A percentile compares a stretch with the other conserved stretches of the same genome.
Evolutionary conservation across 257 asterid species (phyloP).

Genomic region (Ehretia macrophylla): DNA sequence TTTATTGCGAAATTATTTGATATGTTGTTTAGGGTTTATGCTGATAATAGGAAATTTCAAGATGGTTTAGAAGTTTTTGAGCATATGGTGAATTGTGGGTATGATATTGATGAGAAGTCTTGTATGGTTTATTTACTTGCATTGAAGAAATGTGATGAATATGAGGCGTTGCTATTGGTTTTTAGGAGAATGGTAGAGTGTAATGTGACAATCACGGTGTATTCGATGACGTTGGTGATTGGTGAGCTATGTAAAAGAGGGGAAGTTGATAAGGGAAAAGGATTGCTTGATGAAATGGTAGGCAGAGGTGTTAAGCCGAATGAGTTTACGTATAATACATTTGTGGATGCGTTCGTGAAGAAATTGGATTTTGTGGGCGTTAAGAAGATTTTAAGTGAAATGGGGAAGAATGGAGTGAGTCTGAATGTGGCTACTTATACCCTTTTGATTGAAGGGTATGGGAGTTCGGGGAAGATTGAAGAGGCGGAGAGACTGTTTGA

Average conservation of each 20-base stretch:
- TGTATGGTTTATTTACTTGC: constrained; percentile 77
- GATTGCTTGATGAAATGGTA: constrained; percentile 48
- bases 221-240: constrained; percentile 67
- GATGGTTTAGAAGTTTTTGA: constrained; percentile 38
- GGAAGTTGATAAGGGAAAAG: constrained; percentile 48
- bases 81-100: constrained; percentile 32
- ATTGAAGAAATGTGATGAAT: constrained; percentile 41
- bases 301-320: constrained; percentile 59
- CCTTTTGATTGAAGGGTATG: constrained; percentile 43
- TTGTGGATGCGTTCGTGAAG: constrained; percentile 59
- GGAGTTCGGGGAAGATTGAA: constrained; percentile 28
- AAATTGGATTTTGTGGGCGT: constrained; percentile 42
- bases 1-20: constrained; percentile 27
- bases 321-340: constrained; percentile 57
- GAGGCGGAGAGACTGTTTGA: constrained; percentile 62
- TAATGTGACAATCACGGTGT: constrained; percentile 59
- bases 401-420: constrained; percentile 58
- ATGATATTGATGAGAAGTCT: constrained; percentile 66
- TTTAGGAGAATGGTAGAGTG: constrained; percentile 67
- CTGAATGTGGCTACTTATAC: constrained; percentile 65
- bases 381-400: constrained; percentile 37
- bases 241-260: constrained; percentile 56
- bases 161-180: constrained; percentile 41
- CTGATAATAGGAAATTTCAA: constrained; percentile 26
- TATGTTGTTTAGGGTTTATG: constrained; percentile 36